Conservation (phyloP, 805 yeast genomes). For the Monosporozyma yasuniensis region DNA sequence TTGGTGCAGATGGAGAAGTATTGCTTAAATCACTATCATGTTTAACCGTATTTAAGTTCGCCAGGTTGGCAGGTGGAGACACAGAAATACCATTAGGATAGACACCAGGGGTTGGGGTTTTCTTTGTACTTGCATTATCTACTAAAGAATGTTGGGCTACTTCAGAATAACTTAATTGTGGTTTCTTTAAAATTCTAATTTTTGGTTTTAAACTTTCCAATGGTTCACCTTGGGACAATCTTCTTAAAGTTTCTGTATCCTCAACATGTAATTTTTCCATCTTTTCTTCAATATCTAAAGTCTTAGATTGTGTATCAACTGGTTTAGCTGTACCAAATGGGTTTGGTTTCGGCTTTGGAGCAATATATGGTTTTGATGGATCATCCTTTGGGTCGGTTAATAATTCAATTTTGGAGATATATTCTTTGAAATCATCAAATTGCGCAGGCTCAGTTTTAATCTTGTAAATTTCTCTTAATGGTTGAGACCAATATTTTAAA, state of each 20-base stretch:
- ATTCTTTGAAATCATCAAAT: constrained; percentile 32
- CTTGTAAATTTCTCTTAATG: constrained; percentile 31
- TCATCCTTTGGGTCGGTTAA: constrained; percentile 22
- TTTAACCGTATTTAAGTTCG: background rate
- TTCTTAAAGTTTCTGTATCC: constrained; percentile 32
- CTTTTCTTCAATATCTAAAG: constrained; percentile 50
- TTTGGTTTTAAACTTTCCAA: constrained; percentile 8
- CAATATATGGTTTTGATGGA: constrained; percentile 18
- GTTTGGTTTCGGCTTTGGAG: constrained; percentile 38
- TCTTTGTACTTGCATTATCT: constrained; percentile 15
- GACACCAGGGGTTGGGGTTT: background rate
- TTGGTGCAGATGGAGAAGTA: background rate
- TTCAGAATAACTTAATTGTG: constrained; percentile 21
- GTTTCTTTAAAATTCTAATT: constrained; percentile 16
- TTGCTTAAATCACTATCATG: background rate
- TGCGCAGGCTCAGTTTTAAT: constrained; percentile 32
- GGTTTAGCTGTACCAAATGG: constrained; percentile 86
- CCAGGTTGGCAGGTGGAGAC: background rate
- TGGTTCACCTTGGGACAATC: constrained; percentile 16
- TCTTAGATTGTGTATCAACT: constrained; percentile 62
- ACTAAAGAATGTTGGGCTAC: constrained; percentile 20
- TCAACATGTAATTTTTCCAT: constrained; percentile 37
- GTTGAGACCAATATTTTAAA: constrained; percentile 23
- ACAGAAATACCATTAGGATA: background rate
- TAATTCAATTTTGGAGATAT: constrained; percentile 22